Conservation (phyloP, 1,284 basidiomycete species). For the Cryptococcus maquisensis region DNA sequence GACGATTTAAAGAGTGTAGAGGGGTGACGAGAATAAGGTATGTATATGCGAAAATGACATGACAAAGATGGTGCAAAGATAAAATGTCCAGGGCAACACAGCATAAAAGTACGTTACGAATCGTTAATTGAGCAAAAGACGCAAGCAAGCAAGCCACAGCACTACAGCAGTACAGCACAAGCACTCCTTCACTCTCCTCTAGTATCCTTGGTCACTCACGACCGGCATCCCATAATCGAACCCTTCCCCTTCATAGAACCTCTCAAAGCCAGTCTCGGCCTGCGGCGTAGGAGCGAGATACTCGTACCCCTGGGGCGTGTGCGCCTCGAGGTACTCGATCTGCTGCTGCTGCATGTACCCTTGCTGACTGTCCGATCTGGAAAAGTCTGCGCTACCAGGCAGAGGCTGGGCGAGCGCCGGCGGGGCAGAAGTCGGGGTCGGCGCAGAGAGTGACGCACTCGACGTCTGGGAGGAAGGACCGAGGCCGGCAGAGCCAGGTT, state of each 20-base stretch:
- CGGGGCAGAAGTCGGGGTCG: constrained; percentile 8
- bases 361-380: not conserved
- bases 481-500: constrained; percentile 11
- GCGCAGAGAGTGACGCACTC: constrained; percentile 16
- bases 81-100: no score
- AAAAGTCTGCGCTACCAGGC: not conserved
- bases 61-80: no score
- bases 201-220: not conserved
- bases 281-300: not conserved
- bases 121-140: not conserved
- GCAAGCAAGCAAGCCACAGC: not conserved
- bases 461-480: constrained; percentile 17
- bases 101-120: not conserved
- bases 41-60: not conserved
- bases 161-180: not conserved
- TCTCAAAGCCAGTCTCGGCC: not conserved
- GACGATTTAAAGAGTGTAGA: not conserved
- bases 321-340: constrained; percentile 28
- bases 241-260: not conserved
- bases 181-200: not conserved
- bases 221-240: constrained; percentile 2
- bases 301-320: constrained; percentile 8
- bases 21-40: not conserved
- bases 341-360: constrained; percentile 38
- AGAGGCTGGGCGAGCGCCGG: constrained; percentile 12